Conservation (phyloP, 2,329 filamentous ascomycete species). For the Talaromyces atroroseus region DNA sequence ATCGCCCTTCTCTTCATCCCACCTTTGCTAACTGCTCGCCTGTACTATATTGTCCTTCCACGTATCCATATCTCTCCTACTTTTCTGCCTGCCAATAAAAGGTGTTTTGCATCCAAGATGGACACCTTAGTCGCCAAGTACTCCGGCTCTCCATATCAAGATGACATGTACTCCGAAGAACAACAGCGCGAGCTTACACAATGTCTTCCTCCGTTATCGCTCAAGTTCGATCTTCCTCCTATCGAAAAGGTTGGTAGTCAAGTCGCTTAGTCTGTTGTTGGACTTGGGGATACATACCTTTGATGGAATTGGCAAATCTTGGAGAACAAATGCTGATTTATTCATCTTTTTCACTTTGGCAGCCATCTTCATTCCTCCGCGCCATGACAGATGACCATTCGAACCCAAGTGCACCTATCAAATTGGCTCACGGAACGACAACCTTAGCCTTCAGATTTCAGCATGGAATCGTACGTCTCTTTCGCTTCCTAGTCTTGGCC, state of each 20-base stretch:
- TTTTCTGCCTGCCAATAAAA: constrained; percentile 1
- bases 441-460: constrained; percentile 97
- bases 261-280: not conserved
- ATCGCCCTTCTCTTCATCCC: constrained; percentile 19
- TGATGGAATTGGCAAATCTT: not conserved
- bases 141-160: constrained; percentile 68
- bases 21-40: not conserved
- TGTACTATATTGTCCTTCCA: constrained; percentile 15
- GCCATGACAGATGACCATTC: constrained; percentile 95
- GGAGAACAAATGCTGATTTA: not conserved
- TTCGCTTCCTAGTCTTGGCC: not conserved
- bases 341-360: not conserved
- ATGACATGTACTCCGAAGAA: constrained; percentile 66
- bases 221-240: constrained; percentile 93
- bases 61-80: not conserved
- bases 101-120: constrained; percentile 50
- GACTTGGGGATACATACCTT: not conserved
- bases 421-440: constrained; percentile 97
- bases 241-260: constrained; percentile 68
- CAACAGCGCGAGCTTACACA: constrained; percentile 69
- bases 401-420: constrained; percentile 96
- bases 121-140: constrained; percentile 91
- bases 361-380: constrained; percentile 92
- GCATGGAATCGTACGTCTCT: constrained; percentile 65
- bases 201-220: constrained; percentile 67